A percentile compares a stretch with the other conserved stretches of the same genome.
Conservation (phyloP, 2,329 filamentous ascomycete genomes). For the Phyllosticta capitalensis region DNA sequence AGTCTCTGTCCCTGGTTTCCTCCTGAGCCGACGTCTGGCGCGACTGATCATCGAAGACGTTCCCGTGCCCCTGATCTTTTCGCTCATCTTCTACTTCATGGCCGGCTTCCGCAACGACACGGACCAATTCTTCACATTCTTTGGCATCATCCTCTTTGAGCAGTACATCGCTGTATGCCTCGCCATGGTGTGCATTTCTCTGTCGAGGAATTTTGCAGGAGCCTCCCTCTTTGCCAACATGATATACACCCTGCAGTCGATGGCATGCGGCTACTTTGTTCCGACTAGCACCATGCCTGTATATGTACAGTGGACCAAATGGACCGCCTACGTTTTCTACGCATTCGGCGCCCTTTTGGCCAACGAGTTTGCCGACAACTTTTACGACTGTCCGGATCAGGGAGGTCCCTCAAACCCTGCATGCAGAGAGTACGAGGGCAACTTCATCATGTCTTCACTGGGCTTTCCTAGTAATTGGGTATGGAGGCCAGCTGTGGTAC, state of each 20-base stretch:
- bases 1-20: constrained; percentile 58
- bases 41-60: constrained; percentile 62
- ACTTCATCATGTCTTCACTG: constrained; percentile 58
- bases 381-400: constrained; percentile 61
- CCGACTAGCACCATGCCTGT: constrained; percentile 64
- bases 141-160: constrained; percentile 56
- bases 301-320: constrained; percentile 72
- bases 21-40: constrained; percentile 60
- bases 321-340: constrained; percentile 57
- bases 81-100: constrained; percentile 69
- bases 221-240: constrained; percentile 66
- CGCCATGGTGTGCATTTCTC: constrained; percentile 56
- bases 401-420: constrained; percentile 53
- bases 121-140: constrained; percentile 61
- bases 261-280: constrained; percentile 69
- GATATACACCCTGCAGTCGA: constrained; percentile 61
- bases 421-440: constrained; percentile 60
- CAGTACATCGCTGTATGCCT: constrained; percentile 68
- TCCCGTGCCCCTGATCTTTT: constrained; percentile 61
- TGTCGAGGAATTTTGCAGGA: constrained; percentile 57
- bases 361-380: constrained; percentile 63
- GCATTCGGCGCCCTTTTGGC: constrained; percentile 59
- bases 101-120: constrained; percentile 58
- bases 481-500: constrained; percentile 53
- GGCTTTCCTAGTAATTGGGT: constrained; percentile 61